These are phyloP conservation scores for Dioscorea alata DNA, from an alignment of 106 monocot genomes.

Conservation along the genomic window DNA sequence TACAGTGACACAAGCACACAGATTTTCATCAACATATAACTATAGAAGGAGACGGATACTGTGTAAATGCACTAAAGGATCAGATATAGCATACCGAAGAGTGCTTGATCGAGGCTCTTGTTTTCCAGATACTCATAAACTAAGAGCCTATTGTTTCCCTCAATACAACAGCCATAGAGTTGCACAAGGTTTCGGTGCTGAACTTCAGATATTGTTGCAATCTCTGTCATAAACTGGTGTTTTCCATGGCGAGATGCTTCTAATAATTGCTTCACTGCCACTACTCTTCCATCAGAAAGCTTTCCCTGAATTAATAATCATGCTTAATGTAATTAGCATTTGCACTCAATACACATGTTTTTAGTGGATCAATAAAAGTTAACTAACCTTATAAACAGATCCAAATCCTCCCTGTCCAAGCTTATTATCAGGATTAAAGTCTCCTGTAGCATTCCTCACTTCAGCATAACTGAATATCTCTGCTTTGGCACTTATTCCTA, in stretches of 20 bases:
- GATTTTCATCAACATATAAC: too few species aligned
- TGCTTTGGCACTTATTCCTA: constrained; percentile 28
- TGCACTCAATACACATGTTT: background rate
- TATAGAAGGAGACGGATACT: too few species aligned
- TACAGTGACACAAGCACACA: background rate
- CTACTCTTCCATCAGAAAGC: constrained; percentile 66
- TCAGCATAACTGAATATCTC: constrained; percentile 58
- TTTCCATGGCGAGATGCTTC: constrained; percentile 75
- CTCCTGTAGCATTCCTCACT: constrained; percentile 49
- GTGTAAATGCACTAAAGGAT: background rate
- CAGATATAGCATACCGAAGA: constrained; percentile 52
- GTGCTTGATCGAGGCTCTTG: constrained; percentile 72
- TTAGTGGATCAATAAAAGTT: background rate
- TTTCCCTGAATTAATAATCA: constrained; percentile 43
- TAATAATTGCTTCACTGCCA: constrained; percentile 84
- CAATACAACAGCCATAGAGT: constrained; percentile 80
- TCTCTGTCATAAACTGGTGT: constrained; percentile 74
- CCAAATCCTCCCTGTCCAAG: constrained; percentile 85
- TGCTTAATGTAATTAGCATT: too few species aligned
- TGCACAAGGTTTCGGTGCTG: constrained; percentile 86
- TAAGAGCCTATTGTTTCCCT: constrained; percentile 58
- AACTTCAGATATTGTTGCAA: constrained; percentile 77
- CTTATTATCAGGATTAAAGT: constrained; percentile 50
- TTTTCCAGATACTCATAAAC: constrained; percentile 83
- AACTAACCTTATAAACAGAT: constrained; percentile 51